phyloP scores from a whole-genome alignment of 805 yeast species.

The Ogataea thermomethanolica region DNA sequence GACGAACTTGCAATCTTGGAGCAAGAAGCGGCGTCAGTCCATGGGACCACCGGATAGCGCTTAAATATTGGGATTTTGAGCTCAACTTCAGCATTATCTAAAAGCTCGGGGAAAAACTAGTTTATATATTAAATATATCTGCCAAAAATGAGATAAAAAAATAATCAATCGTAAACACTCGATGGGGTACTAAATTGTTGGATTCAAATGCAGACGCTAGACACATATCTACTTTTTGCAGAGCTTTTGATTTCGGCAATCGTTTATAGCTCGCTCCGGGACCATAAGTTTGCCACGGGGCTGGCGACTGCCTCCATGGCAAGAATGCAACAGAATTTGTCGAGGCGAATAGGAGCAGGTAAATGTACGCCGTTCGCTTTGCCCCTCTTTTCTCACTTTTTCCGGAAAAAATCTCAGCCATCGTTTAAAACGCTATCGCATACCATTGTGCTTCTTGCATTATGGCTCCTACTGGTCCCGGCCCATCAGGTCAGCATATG shows the following conservation, averaged over 20 bases:
- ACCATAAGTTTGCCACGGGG: not conserved
- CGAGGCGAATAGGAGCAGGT: not conserved
- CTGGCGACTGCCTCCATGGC: not conserved
- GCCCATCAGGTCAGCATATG: not conserved
- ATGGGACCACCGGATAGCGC: not conserved
- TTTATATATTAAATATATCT: not conserved
- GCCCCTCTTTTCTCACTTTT: not conserved
- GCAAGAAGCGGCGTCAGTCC: not conserved
- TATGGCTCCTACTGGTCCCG: not conserved
- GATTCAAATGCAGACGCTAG: not conserved
- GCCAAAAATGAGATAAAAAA: not conserved
- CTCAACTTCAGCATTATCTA: slow-evolving; percentile 6
- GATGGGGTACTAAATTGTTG: not conserved
- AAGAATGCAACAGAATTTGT: not conserved
- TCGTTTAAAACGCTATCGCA: not conserved
- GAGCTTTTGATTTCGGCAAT: not conserved
- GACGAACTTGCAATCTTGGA: not conserved
- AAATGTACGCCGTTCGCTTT: not conserved
- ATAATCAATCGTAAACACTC: not conserved
- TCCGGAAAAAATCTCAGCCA: not conserved
- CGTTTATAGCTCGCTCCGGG: not conserved
- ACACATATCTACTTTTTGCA: not conserved
- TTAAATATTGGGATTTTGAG: not conserved
- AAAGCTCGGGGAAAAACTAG: too few relatives aligned
- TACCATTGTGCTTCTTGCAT: not conserved